A percentile compares a stretch with the other conserved stretches of the same genome.
These are phyloP conservation scores for Mycosphaerella sp. DNA, from an alignment of 2,329 filamentous ascomycete species.

Conservation along the genomic window DNA sequence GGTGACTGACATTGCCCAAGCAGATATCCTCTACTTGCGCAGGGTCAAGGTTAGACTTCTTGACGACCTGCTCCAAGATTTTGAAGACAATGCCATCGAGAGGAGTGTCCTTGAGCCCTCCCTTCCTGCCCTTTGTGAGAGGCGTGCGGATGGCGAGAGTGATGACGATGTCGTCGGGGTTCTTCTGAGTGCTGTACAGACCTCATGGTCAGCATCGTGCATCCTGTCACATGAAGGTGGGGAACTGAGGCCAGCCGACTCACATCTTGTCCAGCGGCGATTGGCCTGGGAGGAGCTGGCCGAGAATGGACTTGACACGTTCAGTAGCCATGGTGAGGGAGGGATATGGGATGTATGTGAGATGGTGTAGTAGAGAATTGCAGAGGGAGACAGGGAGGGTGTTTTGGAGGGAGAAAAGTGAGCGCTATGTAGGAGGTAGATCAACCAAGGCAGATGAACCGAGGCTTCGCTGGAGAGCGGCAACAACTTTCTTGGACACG, in stretches of 20 bases:
- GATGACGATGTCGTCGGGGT: slow-evolving; percentile 94
- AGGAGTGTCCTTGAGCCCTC: slow-evolving; percentile 88
- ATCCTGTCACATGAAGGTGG: slow-evolving; percentile 36
- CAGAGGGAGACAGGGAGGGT: neutral
- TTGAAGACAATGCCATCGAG: slow-evolving; percentile 84
- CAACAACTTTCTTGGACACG: too few relatives aligned
- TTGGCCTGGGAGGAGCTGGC: slow-evolving; percentile 67
- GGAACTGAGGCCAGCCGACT: slow-evolving; percentile 44
- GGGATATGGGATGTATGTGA: neutral
- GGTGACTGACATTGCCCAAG: slow-evolving; percentile 68
- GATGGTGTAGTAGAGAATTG: neutral
- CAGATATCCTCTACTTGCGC: slow-evolving; percentile 62
- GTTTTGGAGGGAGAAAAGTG: neutral
- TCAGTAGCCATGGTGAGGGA: slow-evolving; percentile 64
- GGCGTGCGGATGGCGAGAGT: slow-evolving; percentile 88
- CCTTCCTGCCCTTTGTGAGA: slow-evolving; percentile 81
- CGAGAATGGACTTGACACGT: slow-evolving; percentile 79
- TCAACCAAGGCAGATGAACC: too few relatives aligned
- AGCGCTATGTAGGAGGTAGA: too few relatives aligned
- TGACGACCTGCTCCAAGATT: slow-evolving; percentile 59
- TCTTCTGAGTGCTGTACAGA: slow-evolving; percentile 46
- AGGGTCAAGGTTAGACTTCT: slow-evolving; percentile 33
- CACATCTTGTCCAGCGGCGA: slow-evolving; percentile 71
- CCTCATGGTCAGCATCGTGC: slow-evolving; percentile 9
- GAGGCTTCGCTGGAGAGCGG: too few relatives aligned